Base-by-base conservation (phyloP, 2,329 filamentous ascomycete species). In the Pezicula radicicola region DNA sequence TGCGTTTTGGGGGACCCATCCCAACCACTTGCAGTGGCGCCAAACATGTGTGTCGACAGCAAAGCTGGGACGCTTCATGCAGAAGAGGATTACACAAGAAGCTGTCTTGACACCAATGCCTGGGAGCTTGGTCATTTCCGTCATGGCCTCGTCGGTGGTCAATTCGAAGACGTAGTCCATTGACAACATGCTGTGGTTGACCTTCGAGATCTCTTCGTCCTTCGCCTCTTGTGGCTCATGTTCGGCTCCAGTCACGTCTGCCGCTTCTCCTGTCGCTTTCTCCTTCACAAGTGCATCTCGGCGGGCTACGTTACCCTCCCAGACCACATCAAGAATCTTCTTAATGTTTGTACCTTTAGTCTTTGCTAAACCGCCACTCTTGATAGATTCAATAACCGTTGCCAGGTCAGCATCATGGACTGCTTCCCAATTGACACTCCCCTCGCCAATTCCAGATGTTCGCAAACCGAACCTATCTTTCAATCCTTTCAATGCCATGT, bases 311-410 rank as follows among this genome's bases (percentile, higher is more conserved):
- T 89, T 90, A 59, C 90, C 84, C 42, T 83, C 72, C 62, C 87
- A 83, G 0, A 91, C 86, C 68, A 84, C 82, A 48, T 90, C 80
- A 8, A 95, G 74, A 35, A 90, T 90, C 15, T 71, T 70, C 66
- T 92, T 91, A 63, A 95, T 89, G 58, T 85, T 76, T 48, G 79
- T 84, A 53, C 83, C 85, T 68, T 92, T 94, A 15, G 76, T 75
- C n/a, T 80, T 78, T 2, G 83, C 86, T 2, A 92, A 73, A 0
- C 91, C 91, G 9, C 88, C 89, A 7, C 72, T 70, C 59, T 83
- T 84, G 63, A 94, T 91, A 0, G 87, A 81, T 47, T 85, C 72
- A 43, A 80, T 81, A n/a, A 94, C 74, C 6, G 87, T 80, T 37
- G 79, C 73, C 4, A 80, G 65, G 1, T 80, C 68, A 2, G 84